These are phyloP conservation scores for Monocercomonoides exilis DNA, from an alignment of 78 protist species.

Conservation along the genomic window DNA sequence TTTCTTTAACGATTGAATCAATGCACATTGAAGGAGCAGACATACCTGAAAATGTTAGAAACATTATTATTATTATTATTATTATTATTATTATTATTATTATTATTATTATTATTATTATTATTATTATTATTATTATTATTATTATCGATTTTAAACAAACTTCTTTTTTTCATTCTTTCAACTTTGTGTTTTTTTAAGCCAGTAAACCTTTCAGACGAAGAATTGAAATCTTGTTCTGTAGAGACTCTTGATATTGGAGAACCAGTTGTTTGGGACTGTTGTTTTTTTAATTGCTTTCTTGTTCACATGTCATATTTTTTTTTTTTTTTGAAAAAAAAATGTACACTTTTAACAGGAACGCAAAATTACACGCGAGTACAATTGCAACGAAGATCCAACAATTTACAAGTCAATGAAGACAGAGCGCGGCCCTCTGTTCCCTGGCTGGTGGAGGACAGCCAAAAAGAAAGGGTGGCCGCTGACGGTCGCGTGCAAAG, in stretches of 20 bases:
- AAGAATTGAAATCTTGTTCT: neutral
- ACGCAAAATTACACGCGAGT: too few relatives aligned
- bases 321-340: neutral
- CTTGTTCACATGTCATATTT: neutral
- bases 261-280: neutral
- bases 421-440: neutral
- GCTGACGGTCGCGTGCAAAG: neutral
- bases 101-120: too few relatives aligned
- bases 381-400: neutral
- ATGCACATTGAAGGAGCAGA: neutral
- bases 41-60: neutral
- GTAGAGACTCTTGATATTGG: neutral
- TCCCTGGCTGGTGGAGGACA: neutral
- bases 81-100: too few relatives aligned
- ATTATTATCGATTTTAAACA: too few relatives aligned
- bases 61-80: too few relatives aligned
- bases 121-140: too few relatives aligned
- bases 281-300: too few relatives aligned
- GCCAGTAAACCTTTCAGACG: neutral
- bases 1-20: neutral
- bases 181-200: too few relatives aligned
- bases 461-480: neutral
- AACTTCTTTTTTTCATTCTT: too few relatives aligned
- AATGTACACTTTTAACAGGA: too few relatives aligned
- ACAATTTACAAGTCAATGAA: neutral